Evolutionary conservation across 305 asterid species (phyloP), one percentile per base, ranked within the genome.

Genomic region (Fraxinus baroniana): DNA sequence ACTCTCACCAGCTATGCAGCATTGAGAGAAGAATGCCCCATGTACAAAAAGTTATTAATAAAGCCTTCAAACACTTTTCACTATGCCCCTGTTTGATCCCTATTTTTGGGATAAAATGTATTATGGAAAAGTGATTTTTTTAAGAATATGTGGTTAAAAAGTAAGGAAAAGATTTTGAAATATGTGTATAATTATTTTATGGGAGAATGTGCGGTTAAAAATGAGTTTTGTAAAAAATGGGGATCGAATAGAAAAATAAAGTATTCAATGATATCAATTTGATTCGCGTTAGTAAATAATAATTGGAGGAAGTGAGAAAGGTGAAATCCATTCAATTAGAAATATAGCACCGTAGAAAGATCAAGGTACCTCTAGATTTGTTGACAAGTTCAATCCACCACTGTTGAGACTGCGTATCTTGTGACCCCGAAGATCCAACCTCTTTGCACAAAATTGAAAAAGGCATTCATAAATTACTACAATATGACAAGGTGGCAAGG

Each of bases 351-450:
- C 5, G 18, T n/a, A 52, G 24, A 33, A 36, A 39, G 60, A 70
- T 13, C n/a, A 75, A 77, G 55, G 81, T 93, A 97, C 99, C 99
- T 97, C 99, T 35, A 97, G 92, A 90, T 86, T 92, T 60, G 97
- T 94, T 75, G 97, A 87, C 88, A 93, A 87, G 86, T 93, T 92
- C 90, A 94, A 86, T 81, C 97, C 97, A 66, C 90, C 89, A 36
- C 84, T 87, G 78, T 79, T 90, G 90, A 97, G 98, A 86, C 88
- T 92, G 77, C 95, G 95, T 85, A 97, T 89, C 88, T 88, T 93
- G 91, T 95, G 98, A 66, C 99, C 99, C 81, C 99, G 94, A 71
- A 94, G 98, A 93, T 97, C 99, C 97, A 97, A 88, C 82, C 98
- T 94, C 99, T 97, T 82, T 86, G 90, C 64, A 85, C 77, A 81